phyloP scores from a whole-genome alignment of 768 basidiomycete genomes.

The Serendipita sp. region DNA sequence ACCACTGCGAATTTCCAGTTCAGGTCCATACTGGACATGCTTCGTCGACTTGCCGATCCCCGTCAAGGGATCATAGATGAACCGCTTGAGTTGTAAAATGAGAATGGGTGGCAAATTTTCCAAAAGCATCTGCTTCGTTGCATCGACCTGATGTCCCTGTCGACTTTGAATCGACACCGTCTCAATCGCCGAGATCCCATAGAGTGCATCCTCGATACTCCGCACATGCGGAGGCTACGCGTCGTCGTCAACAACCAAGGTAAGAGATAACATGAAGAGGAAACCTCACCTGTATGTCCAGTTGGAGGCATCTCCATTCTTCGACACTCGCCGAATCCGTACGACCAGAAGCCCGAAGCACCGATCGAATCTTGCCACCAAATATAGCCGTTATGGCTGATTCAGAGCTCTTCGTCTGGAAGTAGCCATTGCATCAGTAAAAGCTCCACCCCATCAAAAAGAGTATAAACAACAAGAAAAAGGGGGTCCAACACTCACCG shows the following conservation, averaged over 20 bases:
- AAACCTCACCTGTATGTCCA: conserved; percentile 67
- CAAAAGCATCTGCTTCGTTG: conserved; percentile 54
- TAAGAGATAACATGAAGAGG: too few species aligned
- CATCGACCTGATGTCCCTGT: conserved; percentile 50
- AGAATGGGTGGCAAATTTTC: conserved; percentile 73
- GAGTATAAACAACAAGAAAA: not conserved
- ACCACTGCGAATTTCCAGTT: conserved; percentile 64
- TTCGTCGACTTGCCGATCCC: conserved; percentile 82
- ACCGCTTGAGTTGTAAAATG: conserved; percentile 81
- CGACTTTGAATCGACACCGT: conserved; percentile 48
- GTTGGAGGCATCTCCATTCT: conserved; percentile 74
- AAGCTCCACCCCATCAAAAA: not conserved
- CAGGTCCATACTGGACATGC: conserved; percentile 58
- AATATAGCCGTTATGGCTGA: conserved; percentile 87
- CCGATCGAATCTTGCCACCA: conserved; percentile 80
- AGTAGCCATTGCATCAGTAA: too few species aligned
- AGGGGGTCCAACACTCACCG: conserved; percentile 33
- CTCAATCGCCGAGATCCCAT: conserved; percentile 63
- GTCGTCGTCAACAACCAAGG: not conserved
- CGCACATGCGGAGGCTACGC: conserved; percentile 52
- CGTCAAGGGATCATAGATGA: conserved; percentile 62
- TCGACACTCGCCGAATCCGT: conserved; percentile 80
- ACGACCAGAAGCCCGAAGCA: conserved; percentile 63
- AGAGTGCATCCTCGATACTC: conserved; percentile 71
- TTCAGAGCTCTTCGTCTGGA: conserved; percentile 48